Evolutionary conservation across 1,284 basidiomycete genomes (phyloP).

Genomic region (Ustilago crameri): DNA sequence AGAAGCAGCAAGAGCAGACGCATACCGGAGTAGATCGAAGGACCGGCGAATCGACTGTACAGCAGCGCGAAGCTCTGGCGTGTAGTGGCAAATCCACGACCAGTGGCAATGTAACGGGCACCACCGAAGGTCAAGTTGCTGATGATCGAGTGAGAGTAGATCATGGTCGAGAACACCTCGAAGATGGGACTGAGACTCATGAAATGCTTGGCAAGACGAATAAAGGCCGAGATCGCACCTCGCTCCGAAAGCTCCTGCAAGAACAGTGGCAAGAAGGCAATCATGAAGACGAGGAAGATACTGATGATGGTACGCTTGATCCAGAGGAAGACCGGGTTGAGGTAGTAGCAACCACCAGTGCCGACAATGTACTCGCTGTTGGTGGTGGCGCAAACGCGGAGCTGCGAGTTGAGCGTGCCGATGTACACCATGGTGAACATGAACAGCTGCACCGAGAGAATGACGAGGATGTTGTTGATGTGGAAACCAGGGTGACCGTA

Average conservation of each 20-base stretch:
- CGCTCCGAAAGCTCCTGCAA: slow-evolving; percentile 67
- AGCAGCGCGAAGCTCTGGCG: slow-evolving; percentile 66
- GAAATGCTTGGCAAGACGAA: slow-evolving; percentile 67
- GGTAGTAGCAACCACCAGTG: slow-evolving; percentile 66
- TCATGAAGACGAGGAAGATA: slow-evolving; percentile 69
- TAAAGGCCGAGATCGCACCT: slow-evolving; percentile 64
- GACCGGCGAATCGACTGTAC: slow-evolving; percentile 67
- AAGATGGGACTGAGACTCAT: slow-evolving; percentile 66
- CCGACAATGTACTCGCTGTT: slow-evolving; percentile 66
- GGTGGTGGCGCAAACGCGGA: slow-evolving; percentile 62
- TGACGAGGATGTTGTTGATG: slow-evolving; percentile 94
- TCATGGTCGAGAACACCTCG: slow-evolving; percentile 68
- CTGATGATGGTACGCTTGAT: slow-evolving; percentile 68
- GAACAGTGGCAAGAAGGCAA: slow-evolving; percentile 68
- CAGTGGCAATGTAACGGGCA: slow-evolving; percentile 68
- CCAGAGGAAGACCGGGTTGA: slow-evolving; percentile 67
- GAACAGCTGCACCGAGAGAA: slow-evolving; percentile 67
- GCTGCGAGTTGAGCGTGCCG: slow-evolving; percentile 65
- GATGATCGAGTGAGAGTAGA: slow-evolving; percentile 68
- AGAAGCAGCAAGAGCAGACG: slow-evolving; percentile 64
- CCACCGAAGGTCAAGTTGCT: slow-evolving; percentile 67
- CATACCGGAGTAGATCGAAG: slow-evolving; percentile 68
- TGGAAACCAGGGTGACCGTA: slow-evolving; percentile 99
- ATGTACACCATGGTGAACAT: slow-evolving; percentile 68
- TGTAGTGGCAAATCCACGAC: slow-evolving; percentile 67